These are phyloP conservation scores for Middelhovenomyces tepae DNA, from an alignment of 805 yeast species.

Conservation along the genomic window DNA sequence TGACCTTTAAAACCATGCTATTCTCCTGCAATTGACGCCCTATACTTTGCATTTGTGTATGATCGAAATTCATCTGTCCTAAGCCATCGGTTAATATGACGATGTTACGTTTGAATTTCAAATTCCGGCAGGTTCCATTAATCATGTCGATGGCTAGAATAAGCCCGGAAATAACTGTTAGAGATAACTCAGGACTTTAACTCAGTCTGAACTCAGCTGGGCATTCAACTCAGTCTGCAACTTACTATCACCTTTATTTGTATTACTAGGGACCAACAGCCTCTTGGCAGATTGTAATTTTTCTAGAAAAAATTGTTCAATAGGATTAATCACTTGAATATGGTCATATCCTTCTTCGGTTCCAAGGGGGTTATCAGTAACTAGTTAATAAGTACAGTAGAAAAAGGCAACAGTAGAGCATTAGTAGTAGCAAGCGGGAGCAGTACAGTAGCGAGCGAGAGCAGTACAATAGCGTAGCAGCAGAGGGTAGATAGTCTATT, in stretches of 20 bases:
- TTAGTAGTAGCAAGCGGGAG: too few species aligned
- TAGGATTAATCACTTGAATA: too few species aligned
- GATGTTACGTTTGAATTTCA: constrained; percentile 31
- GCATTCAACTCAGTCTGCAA: too few species aligned
- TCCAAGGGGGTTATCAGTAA: too few species aligned
- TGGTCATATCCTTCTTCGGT: too few species aligned
- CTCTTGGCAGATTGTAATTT: constrained; percentile 7
- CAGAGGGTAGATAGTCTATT: too few species aligned
- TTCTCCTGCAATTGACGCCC: constrained; percentile 7
- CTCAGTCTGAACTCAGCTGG: too few species aligned
- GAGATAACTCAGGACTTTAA: too few species aligned
- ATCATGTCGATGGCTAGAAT: constrained; percentile 32
- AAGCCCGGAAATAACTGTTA: constrained; percentile 28
- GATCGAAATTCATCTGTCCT: constrained; percentile 8
- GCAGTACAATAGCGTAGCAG: too few species aligned
- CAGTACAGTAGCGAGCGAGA: too few species aligned
- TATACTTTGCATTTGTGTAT: constrained; percentile 3
- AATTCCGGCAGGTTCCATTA: constrained; percentile 15
- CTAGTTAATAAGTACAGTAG: too few species aligned
- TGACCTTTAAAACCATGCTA: constrained; percentile 13
- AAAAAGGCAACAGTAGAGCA: too few species aligned
- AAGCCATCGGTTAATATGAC: constrained; percentile 28
- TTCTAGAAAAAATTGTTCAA: constrained; percentile 8
- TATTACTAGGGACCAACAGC: constrained; percentile 6
- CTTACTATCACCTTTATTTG: constrained; percentile 7